A percentile compares a stretch with the other conserved stretches of the same genome.
phyloP scores from a whole-genome alignment of 768 basidiomycete genomes.

The Boletus barrowsii region DNA sequence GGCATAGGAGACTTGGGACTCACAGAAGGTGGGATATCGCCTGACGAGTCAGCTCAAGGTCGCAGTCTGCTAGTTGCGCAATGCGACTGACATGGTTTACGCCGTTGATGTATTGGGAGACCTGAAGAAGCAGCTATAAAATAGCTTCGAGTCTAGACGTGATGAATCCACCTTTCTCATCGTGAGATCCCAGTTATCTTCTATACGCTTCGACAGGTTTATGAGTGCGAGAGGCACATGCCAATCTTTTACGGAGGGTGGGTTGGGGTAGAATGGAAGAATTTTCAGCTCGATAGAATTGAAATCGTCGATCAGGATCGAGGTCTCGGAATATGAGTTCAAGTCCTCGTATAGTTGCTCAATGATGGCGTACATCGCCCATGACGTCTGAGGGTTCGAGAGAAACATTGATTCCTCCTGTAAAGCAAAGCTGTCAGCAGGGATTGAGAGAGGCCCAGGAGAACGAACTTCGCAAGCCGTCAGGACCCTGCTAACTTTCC shows the following conservation, averaged over 20 bases:
- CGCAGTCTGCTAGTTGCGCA: conserved; percentile 88
- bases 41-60: conserved; percentile 74
- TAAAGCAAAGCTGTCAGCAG: conserved; percentile 3
- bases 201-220: conserved; percentile 72
- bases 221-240: conserved; percentile 91
- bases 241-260: conserved; percentile 88
- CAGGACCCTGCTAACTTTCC: conserved; percentile 90
- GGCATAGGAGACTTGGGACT: conserved; percentile 23
- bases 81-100: conserved; percentile 89
- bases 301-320: conserved; percentile 85
- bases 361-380: conserved; percentile 74
- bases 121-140: conserved; percentile 29
- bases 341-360: conserved; percentile 97
- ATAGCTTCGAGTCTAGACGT: background rate
- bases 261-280: conserved; percentile 95
- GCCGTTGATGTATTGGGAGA: conserved; percentile 83
- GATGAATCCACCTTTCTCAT: conserved; percentile 68
- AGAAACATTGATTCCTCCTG: conserved; percentile 90
- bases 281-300: conserved; percentile 96
- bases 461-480: conserved; percentile 78
- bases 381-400: conserved; percentile 65
- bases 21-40: conserved; percentile 92
- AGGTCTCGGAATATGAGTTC: conserved; percentile 96
- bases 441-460: conserved; percentile 4
- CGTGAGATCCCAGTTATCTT: conserved; percentile 96